Evolutionary conservation across 202 grass and related monocot species (phyloP).

Genomic region (Saccharum hybrid): DNA sequence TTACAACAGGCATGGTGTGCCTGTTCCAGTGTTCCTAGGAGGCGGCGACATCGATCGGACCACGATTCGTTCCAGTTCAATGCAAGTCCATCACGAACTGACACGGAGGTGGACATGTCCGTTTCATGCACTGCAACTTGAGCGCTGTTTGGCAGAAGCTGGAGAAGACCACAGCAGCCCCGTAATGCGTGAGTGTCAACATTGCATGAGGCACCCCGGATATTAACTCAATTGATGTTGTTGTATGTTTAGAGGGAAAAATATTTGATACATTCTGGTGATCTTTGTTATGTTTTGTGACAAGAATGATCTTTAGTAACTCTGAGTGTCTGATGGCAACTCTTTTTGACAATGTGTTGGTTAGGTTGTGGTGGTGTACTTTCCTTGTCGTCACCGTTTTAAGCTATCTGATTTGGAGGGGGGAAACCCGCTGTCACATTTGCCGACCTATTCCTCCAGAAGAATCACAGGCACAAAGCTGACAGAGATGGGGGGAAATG

Average conservation of each 20-base stretch:
- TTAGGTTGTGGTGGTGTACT: not conserved
- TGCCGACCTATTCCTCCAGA: not conserved
- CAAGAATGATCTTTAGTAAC: not conserved
- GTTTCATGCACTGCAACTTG: conserved; percentile 34
- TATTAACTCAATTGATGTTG: not conserved
- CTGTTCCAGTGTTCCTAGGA: conserved; percentile 27
- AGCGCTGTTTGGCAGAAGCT: conserved; percentile 35
- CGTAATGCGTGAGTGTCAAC: not conserved
- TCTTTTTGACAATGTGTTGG: not conserved
- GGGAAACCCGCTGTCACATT: not conserved
- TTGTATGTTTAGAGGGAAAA: not conserved
- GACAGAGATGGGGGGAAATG: not conserved
- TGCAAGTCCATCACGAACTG: conserved; percentile 29
- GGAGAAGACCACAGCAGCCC: not conserved
- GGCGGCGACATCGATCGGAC: not conserved
- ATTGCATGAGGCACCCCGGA: not conserved
- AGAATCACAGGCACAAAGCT: not conserved
- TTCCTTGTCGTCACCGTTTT: conserved; percentile 20
- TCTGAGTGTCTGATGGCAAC: not conserved
- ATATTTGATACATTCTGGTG: too few relatives aligned
- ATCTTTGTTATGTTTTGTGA: not conserved
- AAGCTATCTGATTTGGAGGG: not conserved
- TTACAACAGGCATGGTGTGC: not conserved
- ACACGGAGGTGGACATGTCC: conserved; percentile 25
- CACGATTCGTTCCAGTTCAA: not conserved